Conservation (phyloP, 139 green algal genomes). For the Chlorella ohadii region DNA sequence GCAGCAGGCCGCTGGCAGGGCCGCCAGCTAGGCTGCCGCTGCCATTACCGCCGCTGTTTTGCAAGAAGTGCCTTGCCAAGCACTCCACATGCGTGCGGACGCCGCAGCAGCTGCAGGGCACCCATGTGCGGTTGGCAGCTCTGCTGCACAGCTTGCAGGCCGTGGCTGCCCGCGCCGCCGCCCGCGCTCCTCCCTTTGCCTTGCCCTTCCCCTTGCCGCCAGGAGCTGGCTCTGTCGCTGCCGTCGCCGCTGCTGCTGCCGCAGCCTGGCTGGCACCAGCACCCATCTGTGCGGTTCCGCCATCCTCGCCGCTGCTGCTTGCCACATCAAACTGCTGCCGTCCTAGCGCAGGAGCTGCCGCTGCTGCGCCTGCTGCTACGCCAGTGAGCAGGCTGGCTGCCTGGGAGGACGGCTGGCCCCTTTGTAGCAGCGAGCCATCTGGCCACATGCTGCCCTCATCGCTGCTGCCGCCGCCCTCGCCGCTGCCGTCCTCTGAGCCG, state of each 20-base stretch:
- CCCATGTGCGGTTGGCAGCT: conserved; percentile 47
- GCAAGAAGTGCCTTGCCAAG: conserved; percentile 57
- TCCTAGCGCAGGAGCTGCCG: neutral
- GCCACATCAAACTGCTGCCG: neutral
- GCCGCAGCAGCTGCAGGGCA: conserved; percentile 48
- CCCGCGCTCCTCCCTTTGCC: neutral
- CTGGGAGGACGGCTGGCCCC: neutral
- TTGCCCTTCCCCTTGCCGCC: conserved; percentile 2
- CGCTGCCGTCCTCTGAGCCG: neutral
- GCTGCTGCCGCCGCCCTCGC: conserved; percentile 1
- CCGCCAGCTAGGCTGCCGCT: neutral
- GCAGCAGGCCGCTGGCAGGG: conserved; percentile 9
- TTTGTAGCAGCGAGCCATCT: no score
- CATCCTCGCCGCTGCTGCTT: neutral
- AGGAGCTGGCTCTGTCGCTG: neutral
- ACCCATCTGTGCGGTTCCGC: neutral
- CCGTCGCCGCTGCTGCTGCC: neutral
- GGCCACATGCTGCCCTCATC: neutral
- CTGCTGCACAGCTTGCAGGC: conserved; percentile 51
- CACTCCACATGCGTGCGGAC: conserved; percentile 58
- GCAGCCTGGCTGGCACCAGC: neutral
- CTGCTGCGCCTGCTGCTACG: neutral
- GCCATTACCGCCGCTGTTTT: neutral
- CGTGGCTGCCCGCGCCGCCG: neutral
- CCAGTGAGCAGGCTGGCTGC: neutral